Evolutionary conservation across 306 rosid species (phyloP), one percentile per base, ranked within the genome.

Genomic region (Dalbergia oliveri): DNA sequence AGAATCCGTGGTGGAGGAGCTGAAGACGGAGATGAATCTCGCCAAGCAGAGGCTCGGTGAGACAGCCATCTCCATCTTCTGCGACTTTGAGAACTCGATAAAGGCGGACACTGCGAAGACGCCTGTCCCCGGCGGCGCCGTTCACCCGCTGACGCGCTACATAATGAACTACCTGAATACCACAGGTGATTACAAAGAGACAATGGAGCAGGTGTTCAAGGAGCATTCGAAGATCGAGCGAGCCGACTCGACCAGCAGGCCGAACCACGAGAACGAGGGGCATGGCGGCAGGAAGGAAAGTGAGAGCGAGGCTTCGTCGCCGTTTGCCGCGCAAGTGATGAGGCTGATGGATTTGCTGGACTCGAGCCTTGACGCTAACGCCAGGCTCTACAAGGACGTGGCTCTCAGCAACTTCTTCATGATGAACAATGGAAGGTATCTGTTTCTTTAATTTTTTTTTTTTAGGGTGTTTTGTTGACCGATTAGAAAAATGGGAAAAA

Each of bases 341-440:
- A 81, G 89, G 56, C 82, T 91, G 37, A 91, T 93, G 98, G 92
- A 89, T 0, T 73, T 93, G 57, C 62, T 95, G 13, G 99, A 95
- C 50, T 5, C 82, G 0, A 89, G 86, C 77, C 86, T 95, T 4
- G 90, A 90, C 0, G 85, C 80, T 39, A 90, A 89, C 71, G 90
- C 94, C 0, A 90, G 77, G 69, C 71, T 93, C 19, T 95, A 95
- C 75, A 81, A 77, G 51, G 99, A 93, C 67, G 76, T 79, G 0
- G 66, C 94, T 0, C 78, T 95, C 51, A 87, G 92, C 71, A 78
- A 72, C 76, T 83, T 95, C 72, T 95, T 95, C 85, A 34, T 93
- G 94, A 95, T 95, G 99, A 95, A 95, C 87, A 95, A 95, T n/a
- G 96, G 98, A 0, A 84, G 98, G 60, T 54, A 54, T 16, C 10